Evolutionary conservation across 2,329 filamentous ascomycete species (phyloP), one percentile per base, ranked within the genome.

Genomic region (Dothistroma septosporum): DNA sequence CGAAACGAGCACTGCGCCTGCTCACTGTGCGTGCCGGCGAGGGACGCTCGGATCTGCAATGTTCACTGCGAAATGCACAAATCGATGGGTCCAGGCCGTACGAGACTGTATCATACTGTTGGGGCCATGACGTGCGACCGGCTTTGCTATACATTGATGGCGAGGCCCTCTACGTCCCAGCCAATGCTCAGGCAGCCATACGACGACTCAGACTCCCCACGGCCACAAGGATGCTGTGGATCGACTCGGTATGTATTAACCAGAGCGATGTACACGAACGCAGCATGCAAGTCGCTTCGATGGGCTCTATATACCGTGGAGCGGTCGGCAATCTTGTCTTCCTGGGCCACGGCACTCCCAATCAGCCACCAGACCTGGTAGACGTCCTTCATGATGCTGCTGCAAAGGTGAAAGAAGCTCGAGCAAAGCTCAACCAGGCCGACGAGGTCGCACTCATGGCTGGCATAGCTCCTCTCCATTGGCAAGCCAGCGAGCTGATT

Each of bases 51-150:
- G 46, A 37, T 2, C 6, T 58, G 14, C 56, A 46, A 58, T 58
- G 56, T 44, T 22, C 3, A 1, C 46, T 58, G 1, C 28, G 14
- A 1, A 24, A 14, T 1, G 56, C 5, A 4, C 5, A 8, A 12
- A 33, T 52, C 16, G 47, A 48, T 8, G 35, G 16, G 19, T 9
- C 21, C n/a, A 21, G 16, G 9, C 35, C 28, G 5, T 60, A 55
- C n/a, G 58, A 56, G 22, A 52, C 58, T 5, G 41, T 55, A 7
- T 60, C 58, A 32, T 60, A 60, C 44, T 50, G 46, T 44, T 60
- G 58, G 58, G 58, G 58, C n/a, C 12, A 55, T 49, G 35, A 41
- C 10, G 28, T 28, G 9, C 35, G 16, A 22, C 33, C n/a, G 35
- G 24, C n/a, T 5, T 22, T 16, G 11, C 47, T 59, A 19, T 4